Evolutionary conservation across 1,139 yeast species (phyloP), one percentile per base, ranked within the genome.

Genomic region (Zygosaccharomyces sapae): DNA sequence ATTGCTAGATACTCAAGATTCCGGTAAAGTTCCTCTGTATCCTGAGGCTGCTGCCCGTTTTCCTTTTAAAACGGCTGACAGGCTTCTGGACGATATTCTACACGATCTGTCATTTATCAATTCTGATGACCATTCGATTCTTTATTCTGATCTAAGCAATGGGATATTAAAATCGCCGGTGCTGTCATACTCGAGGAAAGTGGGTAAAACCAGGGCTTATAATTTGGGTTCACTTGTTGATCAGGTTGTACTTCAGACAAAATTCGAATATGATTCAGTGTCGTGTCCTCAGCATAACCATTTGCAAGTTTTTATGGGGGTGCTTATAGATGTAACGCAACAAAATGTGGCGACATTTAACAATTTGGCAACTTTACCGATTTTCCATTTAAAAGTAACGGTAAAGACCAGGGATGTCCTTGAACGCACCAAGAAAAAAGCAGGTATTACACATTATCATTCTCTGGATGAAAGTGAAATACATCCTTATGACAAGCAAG

Each of bases 11-110:
- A 30, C 37, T 22, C 40, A 33, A 20, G 67, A 64, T 44, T 56
- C 55, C 44, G 68, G 68, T 8, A 57, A 52, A 19, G 51, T 52
- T 10, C 39, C 62, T 6, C 38, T 63, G 45, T 64, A 62, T 38
- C 59, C 62, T 36, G 48, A 54, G 38, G 73, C 79, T 4, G 40
- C 44, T 10, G 40, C 42, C 5, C 37, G 40, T 9, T 55, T 53
- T 34, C 64, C 65, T 1, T 80, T 77, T 65, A 84, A 84, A 58
- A 82, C 90, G 0, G 67, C 82, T 24, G 83, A 83, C 56, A 69
- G 92, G 45, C 70, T 84, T 30, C 56, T 83, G 25, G 87, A 83
- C 59, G 92, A 84, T 58, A 61, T 83, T 36, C 70, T 76, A 22
- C 56, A 59, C 8, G 69, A 64, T 43, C 35, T 65, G 13, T 33